Conservation (phyloP, 148 eudicot genomes). For the Chenopodium suecicum region DNA sequence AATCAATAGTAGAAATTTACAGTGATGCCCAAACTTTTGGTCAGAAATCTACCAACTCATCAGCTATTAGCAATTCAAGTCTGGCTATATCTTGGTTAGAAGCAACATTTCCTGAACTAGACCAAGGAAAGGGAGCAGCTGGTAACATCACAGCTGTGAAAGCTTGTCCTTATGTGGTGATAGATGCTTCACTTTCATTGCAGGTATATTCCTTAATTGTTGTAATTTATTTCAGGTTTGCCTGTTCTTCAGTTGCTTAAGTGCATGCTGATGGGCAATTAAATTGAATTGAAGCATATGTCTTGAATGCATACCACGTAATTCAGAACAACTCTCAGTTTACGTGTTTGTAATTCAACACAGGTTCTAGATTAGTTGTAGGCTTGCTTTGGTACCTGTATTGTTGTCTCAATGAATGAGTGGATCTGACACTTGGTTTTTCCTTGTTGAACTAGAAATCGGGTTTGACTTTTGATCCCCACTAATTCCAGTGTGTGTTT, state of each 20-base stretch:
- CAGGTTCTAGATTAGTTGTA: neutral
- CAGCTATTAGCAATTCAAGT: conserved; percentile 62
- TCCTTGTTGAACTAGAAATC: neutral
- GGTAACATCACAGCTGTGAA: conserved; percentile 50
- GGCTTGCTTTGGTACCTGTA: too few relatives aligned
- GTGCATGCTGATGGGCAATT: neutral
- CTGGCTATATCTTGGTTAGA: conserved; percentile 93
- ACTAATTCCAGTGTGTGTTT: neutral
- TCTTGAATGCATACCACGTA: neutral
- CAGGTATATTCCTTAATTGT: conserved; percentile 52
- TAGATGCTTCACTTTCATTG: conserved; percentile 74
- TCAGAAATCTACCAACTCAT: conserved; percentile 58
- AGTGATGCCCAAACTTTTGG: conserved; percentile 81
- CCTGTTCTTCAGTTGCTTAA: neutral
- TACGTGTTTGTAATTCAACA: neutral
- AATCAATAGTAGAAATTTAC: conserved; percentile 74
- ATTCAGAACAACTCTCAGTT: neutral
- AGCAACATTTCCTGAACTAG: conserved; percentile 85
- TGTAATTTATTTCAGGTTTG: neutral
- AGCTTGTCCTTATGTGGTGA: conserved; percentile 70
- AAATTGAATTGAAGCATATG: neutral
- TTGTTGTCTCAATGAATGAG: neutral
- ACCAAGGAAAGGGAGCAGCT: conserved; percentile 46
- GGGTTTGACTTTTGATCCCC: conserved; percentile 6
- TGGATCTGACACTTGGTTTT: neutral